These are phyloP conservation scores for Paramecium sonneborni DNA, from an alignment of 73 alveolate species.

Conservation along the genomic window DNA sequence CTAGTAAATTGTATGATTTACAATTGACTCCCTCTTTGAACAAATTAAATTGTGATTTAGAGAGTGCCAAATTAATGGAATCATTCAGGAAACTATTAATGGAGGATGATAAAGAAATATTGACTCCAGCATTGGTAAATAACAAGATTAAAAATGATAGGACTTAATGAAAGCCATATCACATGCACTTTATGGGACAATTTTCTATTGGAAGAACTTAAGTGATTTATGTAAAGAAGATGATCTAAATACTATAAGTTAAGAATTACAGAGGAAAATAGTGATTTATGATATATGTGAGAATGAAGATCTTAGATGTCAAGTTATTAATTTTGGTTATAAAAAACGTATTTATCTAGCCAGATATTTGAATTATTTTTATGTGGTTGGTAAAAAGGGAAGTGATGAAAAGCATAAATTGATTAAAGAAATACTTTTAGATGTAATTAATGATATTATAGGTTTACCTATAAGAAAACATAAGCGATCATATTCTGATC, in stretches of 20 bases:
- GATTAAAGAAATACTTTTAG: background rate
- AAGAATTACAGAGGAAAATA: background rate
- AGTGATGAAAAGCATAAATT: background rate
- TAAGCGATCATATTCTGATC: constrained; percentile 37
- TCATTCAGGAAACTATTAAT: background rate
- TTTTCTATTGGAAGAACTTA: background rate
- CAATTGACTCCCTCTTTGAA: constrained; percentile 33
- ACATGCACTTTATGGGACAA: background rate
- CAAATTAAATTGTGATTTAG: background rate
- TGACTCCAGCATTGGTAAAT: background rate
- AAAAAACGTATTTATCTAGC: constrained; percentile 26
- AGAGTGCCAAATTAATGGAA: constrained; percentile 19
- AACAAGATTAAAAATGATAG: background rate
- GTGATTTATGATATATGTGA: constrained; percentile 31
- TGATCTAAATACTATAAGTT: background rate
- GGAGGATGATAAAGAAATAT: constrained; percentile 9
- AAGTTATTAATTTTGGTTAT: background rate
- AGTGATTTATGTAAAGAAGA: background rate
- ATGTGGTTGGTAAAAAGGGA: constrained; percentile 24
- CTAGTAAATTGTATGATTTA: constrained; percentile 42
- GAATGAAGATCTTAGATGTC: background rate
- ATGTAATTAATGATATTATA: background rate
- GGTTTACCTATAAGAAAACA: constrained; percentile 42
- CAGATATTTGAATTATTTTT: background rate
- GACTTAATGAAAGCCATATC: constrained; percentile 49